phyloP scores from a whole-genome alignment of 768 basidiomycete genomes.

The Boletus rubroflammeus region DNA sequence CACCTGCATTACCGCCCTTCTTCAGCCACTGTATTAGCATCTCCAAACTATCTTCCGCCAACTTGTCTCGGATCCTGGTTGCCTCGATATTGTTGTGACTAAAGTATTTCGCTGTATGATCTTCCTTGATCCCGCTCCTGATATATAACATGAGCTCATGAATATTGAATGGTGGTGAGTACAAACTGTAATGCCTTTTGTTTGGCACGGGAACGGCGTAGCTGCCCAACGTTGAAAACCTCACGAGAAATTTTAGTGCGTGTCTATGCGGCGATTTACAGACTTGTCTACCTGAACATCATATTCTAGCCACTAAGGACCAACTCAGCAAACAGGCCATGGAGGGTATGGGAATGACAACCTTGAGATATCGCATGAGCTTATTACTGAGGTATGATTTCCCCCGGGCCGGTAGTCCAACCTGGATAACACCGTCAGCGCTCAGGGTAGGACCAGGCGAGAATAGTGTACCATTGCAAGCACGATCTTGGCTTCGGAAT shows the following conservation, averaged over 20 bases:
- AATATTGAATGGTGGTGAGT: neutral
- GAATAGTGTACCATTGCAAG: conserved; percentile 77
- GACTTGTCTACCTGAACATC: conserved; percentile 71
- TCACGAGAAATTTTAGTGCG: conserved; percentile 27
- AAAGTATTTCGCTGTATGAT: conserved; percentile 90
- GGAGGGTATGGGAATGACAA: conserved; percentile 32
- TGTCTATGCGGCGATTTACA: neutral
- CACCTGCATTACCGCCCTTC: conserved; percentile 94
- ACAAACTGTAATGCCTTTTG: conserved; percentile 71
- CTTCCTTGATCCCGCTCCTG: conserved; percentile 81
- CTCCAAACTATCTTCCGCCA: conserved; percentile 90
- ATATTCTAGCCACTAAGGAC: conserved; percentile 93
- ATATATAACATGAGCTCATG: conserved; percentile 2
- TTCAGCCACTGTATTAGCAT: conserved; percentile 95
- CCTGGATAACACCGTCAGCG: conserved; percentile 41
- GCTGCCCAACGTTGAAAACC: conserved; percentile 98
- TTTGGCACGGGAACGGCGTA: conserved; percentile 80
- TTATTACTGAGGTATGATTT: conserved; percentile 99
- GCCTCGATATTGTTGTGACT: conserved; percentile 81
- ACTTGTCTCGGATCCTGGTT: conserved; percentile 67
- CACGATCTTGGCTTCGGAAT: conserved; percentile 97
- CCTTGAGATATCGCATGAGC: conserved; percentile 92
- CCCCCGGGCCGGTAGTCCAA: conserved; percentile 95
- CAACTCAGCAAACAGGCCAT: conserved; percentile 7
- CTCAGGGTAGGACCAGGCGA: neutral